Evolutionary conservation across 768 basidiomycete genomes (phyloP).

Genomic region (Scleroderma citrinum): DNA sequence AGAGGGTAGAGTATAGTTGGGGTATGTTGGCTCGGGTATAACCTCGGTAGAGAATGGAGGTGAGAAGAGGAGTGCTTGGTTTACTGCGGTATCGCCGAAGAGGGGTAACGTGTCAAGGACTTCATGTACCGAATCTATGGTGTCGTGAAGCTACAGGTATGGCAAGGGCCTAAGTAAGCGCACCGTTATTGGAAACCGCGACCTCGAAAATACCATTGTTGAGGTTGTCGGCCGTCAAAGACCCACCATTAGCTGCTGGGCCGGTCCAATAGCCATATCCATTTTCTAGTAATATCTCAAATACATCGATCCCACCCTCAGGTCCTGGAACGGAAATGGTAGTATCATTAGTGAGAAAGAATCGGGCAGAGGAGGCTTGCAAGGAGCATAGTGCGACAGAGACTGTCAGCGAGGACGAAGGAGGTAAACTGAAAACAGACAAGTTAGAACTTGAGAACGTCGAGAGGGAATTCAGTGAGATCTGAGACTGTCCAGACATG

Average conservation of each 20-base stretch:
- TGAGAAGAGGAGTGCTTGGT: conserved; percentile 70
- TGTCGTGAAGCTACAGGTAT: not conserved
- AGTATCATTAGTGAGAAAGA: conserved; percentile 54
- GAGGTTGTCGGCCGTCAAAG: conserved; percentile 41
- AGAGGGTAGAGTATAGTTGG: conserved; percentile 69
- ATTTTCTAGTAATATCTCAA: conserved; percentile 41
- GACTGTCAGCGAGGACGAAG: conserved; percentile 35
- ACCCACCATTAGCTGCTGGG: conserved; percentile 39
- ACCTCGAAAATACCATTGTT: conserved; percentile 49
- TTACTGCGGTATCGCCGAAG: conserved; percentile 69
- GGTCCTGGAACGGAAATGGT: conserved; percentile 32
- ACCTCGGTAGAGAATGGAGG: conserved; percentile 38
- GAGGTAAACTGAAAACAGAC: conserved; percentile 37
- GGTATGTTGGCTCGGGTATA: conserved; percentile 43
- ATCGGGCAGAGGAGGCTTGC: conserved; percentile 35
- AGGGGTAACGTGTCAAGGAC: conserved; percentile 41
- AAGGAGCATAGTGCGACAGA: conserved; percentile 45
- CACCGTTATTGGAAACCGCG: conserved; percentile 45
- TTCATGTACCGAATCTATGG: conserved; percentile 45
- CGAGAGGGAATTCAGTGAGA: conserved; percentile 33
- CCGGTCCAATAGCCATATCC: conserved; percentile 54
- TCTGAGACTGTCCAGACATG: conserved; percentile 10
- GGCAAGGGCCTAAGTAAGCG: conserved; percentile 4
- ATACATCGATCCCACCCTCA: conserved; percentile 33
- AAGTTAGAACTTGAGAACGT: conserved; percentile 31